Conservation (phyloP, 495 filamentous ascomycete genomes). For the Penicillium goetzii region DNA sequence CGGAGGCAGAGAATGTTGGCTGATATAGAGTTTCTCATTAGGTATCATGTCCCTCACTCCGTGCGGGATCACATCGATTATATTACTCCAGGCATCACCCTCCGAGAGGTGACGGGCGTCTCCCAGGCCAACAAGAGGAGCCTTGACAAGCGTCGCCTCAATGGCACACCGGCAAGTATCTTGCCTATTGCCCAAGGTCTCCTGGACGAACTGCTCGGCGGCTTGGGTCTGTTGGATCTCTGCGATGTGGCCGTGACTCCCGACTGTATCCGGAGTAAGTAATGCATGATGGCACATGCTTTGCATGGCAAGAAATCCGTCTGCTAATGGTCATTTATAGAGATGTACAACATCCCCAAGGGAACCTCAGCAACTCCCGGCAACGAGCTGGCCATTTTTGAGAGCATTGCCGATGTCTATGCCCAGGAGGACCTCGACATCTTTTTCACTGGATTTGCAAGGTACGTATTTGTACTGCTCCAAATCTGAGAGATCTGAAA, state of each 20-base stretch:
- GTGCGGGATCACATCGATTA: slow-evolving; percentile 59
- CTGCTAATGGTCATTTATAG: slow-evolving; percentile 18
- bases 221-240: slow-evolving; percentile 14
- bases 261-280: slow-evolving; percentile 35
- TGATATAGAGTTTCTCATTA: slow-evolving; percentile 13
- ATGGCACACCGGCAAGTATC: slow-evolving; percentile 25
- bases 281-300: neutral
- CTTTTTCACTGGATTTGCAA: slow-evolving; percentile 54
- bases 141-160: slow-evolving; percentile 21
- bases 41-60: slow-evolving; percentile 56
- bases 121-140: neutral
- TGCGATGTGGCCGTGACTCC: slow-evolving; percentile 40
- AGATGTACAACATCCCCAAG: slow-evolving; percentile 49
- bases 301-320: neutral
- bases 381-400: slow-evolving; percentile 52
- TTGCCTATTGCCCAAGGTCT: slow-evolving; percentile 43
- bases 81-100: slow-evolving; percentile 53
- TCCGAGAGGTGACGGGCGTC: slow-evolving; percentile 31
- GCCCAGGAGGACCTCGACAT: slow-evolving; percentile 60
- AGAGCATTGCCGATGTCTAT: slow-evolving; percentile 47
- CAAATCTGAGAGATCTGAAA: neutral
- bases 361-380: slow-evolving; percentile 39
- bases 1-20: neutral
- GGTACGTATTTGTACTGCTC: slow-evolving; percentile 13
- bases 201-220: slow-evolving; percentile 20